Conservation (phyloP, 208 protist species). For the Kentomonas sorsogonicus region DNA sequence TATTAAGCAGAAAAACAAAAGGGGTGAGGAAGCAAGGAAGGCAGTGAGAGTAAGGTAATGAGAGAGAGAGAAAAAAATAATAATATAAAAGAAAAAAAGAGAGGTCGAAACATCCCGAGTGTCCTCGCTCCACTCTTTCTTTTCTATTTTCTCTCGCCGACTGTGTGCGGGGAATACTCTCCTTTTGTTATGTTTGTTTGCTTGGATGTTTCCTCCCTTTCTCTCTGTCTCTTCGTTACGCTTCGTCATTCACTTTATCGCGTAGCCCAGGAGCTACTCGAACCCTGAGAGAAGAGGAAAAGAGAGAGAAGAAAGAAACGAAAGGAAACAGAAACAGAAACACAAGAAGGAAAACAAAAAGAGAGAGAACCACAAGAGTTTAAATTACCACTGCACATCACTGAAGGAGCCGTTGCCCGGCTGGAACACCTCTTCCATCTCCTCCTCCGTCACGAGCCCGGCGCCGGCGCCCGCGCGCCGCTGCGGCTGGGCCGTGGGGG, state of each 20-base stretch:
- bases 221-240: no score
- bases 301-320: slow-evolving; percentile 7
- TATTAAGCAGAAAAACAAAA: slow-evolving; percentile 7
- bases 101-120: background rate
- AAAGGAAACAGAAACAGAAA: slow-evolving; percentile 16
- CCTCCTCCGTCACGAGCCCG: slow-evolving; percentile 61
- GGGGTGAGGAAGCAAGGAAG: background rate
- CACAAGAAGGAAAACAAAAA: slow-evolving; percentile 17
- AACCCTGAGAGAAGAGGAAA: slow-evolving; percentile 10
- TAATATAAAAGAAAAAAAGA: slow-evolving; percentile 15
- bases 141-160: no score
- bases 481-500: slow-evolving; percentile 32
- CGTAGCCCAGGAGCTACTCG: no score
- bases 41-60: background rate
- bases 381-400: slow-evolving; percentile 76
- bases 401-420: slow-evolving; percentile 83
- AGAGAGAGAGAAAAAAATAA: slow-evolving; percentile 9
- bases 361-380: slow-evolving; percentile 7
- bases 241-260: no score
- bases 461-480: no score
- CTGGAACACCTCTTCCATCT: slow-evolving; percentile 85
- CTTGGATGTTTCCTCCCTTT: no score
- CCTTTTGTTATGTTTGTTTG: no score
- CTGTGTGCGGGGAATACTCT: no score
- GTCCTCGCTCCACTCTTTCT: no score